Base-by-base conservation (phyloP, 2,329 filamentous ascomycete genomes). In the Orbilia blumenaviensis region DNA sequence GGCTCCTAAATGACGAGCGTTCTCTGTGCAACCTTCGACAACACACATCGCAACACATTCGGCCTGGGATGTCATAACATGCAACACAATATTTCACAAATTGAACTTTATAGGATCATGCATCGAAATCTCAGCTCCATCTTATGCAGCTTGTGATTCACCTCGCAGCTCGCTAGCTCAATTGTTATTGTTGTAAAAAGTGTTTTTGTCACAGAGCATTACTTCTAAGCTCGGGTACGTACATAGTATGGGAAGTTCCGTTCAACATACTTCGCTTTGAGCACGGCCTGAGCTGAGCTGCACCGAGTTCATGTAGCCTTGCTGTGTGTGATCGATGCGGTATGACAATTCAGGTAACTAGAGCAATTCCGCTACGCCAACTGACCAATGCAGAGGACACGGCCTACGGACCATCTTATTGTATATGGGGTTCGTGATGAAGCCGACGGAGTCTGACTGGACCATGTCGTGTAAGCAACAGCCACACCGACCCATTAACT, bases 1-100 rank as follows among this genome's bases (percentile, higher is more conserved):
- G 69, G 69, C 61, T 63, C 36, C 29, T 29, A 41, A 61, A 48
- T 46, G 58, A 42, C 36, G 52, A 56, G 52, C 52, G 16, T 27
- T 60, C 25, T 41, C 52, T 75, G 69, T 75, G 63, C 69, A 75
- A 75, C 69, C 69, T 67, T 75, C 52, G 36, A 67, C 69, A 75
- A 75, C 69, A 75, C 69, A 54, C 27, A 12, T 63, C 41, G 46
- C 68, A 73, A 73, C 68, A 52, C 61, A 48, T 9, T 27, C 25
- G 6, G 52, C 52, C 29, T 56, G 52, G 52, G 52, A 32, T 56
- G 52, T 6, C 52, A 56, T 56, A 38, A 56, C 32, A 56, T 32
- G 52, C 52, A 56, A 56, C 52, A 12, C 52, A 56, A 23, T 54
- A 2, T 16, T 10, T 29, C 18, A 12, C n/a, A 18, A 3, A 14